Percentiles rank a stretch among this genome's conserved stretches.
phyloP scores from a whole-genome alignment of 2,329 filamentous ascomycete species.

The Fusarium mundagurra region DNA sequence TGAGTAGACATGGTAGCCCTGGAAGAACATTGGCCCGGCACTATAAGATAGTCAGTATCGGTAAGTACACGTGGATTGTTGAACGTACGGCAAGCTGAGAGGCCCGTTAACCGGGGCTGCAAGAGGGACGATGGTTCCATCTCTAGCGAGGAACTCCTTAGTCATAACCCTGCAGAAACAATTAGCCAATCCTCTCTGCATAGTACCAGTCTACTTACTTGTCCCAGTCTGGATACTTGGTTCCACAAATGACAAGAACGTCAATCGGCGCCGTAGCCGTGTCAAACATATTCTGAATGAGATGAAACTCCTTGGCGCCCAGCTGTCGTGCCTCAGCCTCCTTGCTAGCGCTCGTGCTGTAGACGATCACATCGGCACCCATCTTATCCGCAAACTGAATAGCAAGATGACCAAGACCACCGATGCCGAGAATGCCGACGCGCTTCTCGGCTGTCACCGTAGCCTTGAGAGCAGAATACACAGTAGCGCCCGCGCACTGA shows the following conservation, averaged over 20 bases:
- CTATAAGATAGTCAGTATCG: neutral
- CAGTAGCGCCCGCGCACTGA: slow-evolving; percentile 4
- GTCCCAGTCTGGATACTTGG: slow-evolving; percentile 8
- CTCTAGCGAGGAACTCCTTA: slow-evolving; percentile 4
- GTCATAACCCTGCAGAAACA: neutral
- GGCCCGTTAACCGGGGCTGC: neutral
- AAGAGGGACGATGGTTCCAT: neutral
- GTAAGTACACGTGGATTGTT: accelerated
- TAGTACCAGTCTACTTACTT: slow-evolving; percentile 24
- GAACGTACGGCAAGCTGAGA: neutral
- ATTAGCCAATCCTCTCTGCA: accelerated
- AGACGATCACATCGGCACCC: neutral
- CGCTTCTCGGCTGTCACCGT: neutral
- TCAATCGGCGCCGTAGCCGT: neutral
- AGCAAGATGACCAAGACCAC: neutral
- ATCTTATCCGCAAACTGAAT: slow-evolving; percentile 13
- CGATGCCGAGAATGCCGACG: slow-evolving; percentile 2
- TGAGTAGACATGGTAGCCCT: slow-evolving; percentile 1
- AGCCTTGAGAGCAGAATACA: slow-evolving; percentile 7
- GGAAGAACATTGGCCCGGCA: slow-evolving; percentile 12
- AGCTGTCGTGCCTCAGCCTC: neutral
- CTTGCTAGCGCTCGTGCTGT: slow-evolving; percentile 12
- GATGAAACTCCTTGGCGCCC: slow-evolving; percentile 1
- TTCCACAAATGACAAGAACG: slow-evolving; percentile 8
- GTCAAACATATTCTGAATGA: neutral